Percentiles rank a stretch among this genome's conserved stretches.
Evolutionary conservation across 257 asterid genomes (phyloP).

Genomic region (Solanum appendiculatum): DNA sequence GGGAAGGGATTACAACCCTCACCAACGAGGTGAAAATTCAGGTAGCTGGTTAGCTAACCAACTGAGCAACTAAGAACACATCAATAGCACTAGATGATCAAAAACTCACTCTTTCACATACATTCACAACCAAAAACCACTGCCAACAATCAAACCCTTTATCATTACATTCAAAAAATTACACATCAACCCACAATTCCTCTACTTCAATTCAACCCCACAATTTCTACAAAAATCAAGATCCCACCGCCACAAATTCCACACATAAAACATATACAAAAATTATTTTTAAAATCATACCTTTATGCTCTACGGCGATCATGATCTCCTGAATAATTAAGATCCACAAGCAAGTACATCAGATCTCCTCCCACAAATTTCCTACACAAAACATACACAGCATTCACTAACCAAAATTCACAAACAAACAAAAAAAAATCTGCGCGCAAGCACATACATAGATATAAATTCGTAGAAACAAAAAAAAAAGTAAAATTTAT

Average conservation of each 20-base stretch:
- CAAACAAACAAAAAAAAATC: neutral
- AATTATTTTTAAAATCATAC: too few relatives aligned
- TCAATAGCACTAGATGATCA: neutral
- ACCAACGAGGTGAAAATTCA: neutral
- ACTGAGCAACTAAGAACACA: neutral
- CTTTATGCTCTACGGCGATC: slow-evolving; percentile 62
- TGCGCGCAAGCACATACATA: neutral
- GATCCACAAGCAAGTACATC: slow-evolving; percentile 76
- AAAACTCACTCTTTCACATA: neutral
- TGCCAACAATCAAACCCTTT: neutral
- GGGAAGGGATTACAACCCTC: neutral
- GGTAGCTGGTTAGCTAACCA: neutral
- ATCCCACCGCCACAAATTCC: neutral
- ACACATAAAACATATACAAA: neutral
- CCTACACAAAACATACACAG: neutral
- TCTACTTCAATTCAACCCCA: neutral
- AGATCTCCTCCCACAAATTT: slow-evolving; percentile 60
- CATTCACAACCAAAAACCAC: neutral
- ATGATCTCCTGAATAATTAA: slow-evolving; percentile 35
- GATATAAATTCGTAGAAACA: neutral
- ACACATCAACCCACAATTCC: neutral
- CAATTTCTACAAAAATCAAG: neutral
- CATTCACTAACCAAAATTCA: neutral
- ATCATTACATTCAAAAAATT: neutral
- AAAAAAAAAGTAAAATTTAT: neutral